Conservation (phyloP, 2,329 filamentous ascomycete genomes). For the Leptographium flavum region DNA sequence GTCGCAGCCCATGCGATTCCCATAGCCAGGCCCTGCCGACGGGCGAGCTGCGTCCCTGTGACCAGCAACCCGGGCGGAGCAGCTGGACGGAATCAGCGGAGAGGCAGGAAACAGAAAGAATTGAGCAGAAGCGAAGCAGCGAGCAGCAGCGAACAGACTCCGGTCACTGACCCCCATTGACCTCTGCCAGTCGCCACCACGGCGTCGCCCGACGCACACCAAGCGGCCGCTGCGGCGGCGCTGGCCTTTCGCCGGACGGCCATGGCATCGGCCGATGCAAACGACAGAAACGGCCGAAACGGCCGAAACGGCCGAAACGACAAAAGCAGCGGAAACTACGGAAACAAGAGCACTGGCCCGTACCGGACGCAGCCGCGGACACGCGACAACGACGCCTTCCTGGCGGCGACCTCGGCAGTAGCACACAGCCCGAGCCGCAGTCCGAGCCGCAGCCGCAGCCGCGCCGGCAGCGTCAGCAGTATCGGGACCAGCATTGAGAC, state of each 20-base stretch:
- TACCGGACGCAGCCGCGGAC: background rate
- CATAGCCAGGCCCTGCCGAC: no score
- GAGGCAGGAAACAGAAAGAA: background rate
- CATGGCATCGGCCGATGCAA: background rate
- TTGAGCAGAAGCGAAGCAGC: background rate
- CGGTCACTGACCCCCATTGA: no score
- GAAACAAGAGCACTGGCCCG: background rate
- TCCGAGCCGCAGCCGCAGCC: background rate
- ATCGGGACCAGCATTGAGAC: constrained; percentile 11
- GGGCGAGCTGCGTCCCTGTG: no score
- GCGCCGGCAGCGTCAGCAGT: background rate
- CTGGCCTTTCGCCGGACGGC: constrained; percentile 31
- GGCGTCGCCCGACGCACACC: background rate
- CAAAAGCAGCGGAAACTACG: background rate
- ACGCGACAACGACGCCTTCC: background rate
- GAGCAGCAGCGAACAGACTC: no score
- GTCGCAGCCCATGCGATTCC: background rate
- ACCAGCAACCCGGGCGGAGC: background rate
- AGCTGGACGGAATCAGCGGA: no score
- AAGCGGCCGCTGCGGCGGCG: constrained; percentile 18
- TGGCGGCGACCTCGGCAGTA: constrained; percentile 1
- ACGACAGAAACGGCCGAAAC: background rate
- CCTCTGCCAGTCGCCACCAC: background rate
- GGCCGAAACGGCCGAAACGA: background rate
- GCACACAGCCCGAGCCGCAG: background rate